phyloP scores from a whole-genome alignment of 2,329 filamentous ascomycete species.

The Pezicula radicicola region DNA sequence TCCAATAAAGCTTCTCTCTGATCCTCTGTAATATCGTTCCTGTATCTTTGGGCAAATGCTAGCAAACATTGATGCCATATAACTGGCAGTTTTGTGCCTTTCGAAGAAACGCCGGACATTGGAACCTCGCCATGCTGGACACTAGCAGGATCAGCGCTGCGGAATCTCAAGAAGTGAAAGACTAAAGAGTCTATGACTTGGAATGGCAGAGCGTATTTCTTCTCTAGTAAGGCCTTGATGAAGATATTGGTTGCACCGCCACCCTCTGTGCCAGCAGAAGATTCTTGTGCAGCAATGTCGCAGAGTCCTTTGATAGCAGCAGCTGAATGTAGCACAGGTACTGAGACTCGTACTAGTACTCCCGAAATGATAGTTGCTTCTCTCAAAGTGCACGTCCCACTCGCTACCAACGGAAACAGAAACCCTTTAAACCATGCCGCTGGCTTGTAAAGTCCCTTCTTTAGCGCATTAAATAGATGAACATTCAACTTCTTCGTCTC shows the following conservation, averaged over 20 bases:
- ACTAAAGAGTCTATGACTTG: conserved; percentile 93
- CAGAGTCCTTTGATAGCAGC: conserved; percentile 89
- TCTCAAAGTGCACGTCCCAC: conserved; percentile 83
- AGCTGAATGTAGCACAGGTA: conserved; percentile 89
- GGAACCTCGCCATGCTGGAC: conserved; percentile 45
- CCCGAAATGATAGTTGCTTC: conserved; percentile 91
- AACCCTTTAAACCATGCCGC: conserved; percentile 96
- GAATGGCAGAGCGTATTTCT: conserved; percentile 94
- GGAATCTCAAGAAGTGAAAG: conserved; percentile 93
- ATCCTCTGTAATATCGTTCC: conserved; percentile 94
- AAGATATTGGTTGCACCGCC: conserved; percentile 94
- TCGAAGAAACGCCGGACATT: conserved; percentile 48
- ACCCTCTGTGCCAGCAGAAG: conserved; percentile 76
- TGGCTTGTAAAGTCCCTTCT: conserved; percentile 91
- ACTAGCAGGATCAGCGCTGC: conserved; percentile 61
- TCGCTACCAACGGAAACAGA: conserved; percentile 82
- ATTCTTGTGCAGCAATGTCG: conserved; percentile 90
- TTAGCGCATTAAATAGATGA: conserved; percentile 90
- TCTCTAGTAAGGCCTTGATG: conserved; percentile 88
- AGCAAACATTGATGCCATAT: conserved; percentile 95
- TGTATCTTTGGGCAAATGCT: conserved; percentile 89
- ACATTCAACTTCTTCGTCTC: conserved; percentile 95
- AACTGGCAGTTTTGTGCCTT: conserved; percentile 74
- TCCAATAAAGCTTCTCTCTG: conserved; percentile 90
- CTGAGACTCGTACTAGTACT: conserved; percentile 78